These are phyloP conservation scores for Metarhizium guizhouense DNA, from an alignment of 2,329 filamentous ascomycete species.

Conservation along the genomic window DNA sequence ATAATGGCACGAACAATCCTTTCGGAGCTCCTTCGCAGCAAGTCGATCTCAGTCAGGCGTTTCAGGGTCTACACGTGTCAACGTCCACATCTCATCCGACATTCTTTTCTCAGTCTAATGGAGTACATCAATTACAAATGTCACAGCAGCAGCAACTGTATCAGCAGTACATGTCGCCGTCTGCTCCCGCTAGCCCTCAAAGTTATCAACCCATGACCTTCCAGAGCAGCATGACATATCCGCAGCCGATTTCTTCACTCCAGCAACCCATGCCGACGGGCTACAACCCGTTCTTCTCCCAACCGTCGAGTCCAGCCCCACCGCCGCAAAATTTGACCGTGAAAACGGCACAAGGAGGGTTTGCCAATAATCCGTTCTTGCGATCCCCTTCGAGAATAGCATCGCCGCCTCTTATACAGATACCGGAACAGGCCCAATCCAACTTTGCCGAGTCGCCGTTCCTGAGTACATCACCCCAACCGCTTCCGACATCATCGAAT, in stretches of 20 bases:
- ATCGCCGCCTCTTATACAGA: conserved; percentile 40
- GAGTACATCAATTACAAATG: conserved; percentile 27
- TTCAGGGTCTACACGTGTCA: conserved; percentile 67
- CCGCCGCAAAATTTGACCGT: conserved; percentile 30
- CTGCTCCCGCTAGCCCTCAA: conserved; percentile 30
- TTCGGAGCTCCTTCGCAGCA: conserved; percentile 47
- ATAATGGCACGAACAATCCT: conserved; percentile 55
- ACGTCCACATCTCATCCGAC: conserved; percentile 37
- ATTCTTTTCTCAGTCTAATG: conserved; percentile 69
- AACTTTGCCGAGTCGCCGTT: conserved; percentile 37
- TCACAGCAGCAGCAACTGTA: conserved; percentile 9
- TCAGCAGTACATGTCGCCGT: conserved; percentile 34
- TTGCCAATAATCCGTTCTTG: conserved; percentile 38
- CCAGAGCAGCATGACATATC: conserved; percentile 34
- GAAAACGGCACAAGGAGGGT: conserved; percentile 27
- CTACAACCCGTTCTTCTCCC: conserved; percentile 45
- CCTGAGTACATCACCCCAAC: conserved; percentile 20
- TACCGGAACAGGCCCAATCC: conserved; percentile 42
- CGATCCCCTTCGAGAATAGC: conserved; percentile 42
- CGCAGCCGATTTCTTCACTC: conserved; percentile 22
- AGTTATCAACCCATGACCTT: conserved; percentile 30
- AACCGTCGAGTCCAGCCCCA: conserved; percentile 21
- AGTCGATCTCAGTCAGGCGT: conserved; percentile 47
- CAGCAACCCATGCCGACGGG: conserved; percentile 30
- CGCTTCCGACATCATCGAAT: conserved; percentile 22